Evolutionary conservation across 495 filamentous ascomycete species (phyloP), one percentile per base, ranked within the genome.

Genomic region (Aspergillus haitiensis): DNA sequence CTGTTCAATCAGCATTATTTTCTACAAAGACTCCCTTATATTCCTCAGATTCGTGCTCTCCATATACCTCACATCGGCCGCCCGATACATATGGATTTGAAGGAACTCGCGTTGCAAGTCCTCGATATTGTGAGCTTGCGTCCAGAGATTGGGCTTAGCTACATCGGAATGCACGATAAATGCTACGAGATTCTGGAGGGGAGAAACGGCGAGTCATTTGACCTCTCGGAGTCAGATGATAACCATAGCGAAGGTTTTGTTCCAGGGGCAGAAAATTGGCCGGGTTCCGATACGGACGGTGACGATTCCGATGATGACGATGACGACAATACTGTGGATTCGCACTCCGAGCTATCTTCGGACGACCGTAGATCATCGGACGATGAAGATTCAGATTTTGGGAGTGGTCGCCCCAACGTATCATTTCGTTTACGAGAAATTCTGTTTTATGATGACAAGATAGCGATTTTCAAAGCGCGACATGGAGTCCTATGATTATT

Each of bases 131-230:
- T 96, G 56, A 87, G 88, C 45, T 80, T 97, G 35, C 84, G 92
- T n/a, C 88, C 90, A 0, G 92, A 97, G 60, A 84, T 96, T 31
- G 86, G 88, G 61, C 75, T 97, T 12, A 90, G 86, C 63, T 96
- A 96, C 65, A 77, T 94, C 59, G 93, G 90, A n/a, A 83, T 96
- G 48, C 75, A 80, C 35, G 75, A 71, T 7, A 96, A 95, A 71
- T 97, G 93, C 72, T 97, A 91, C 66, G 92, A 97, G 69, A 89
- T 97, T 50, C 76, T 92, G 8, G 93, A 97, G 70, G 79, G 78
- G 39, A 79, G 78, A 21, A 73, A 73, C 12, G 73, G 81, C 52
- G 79, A 83, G n/a, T 76, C 78, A 49, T 62, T 63, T 0, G 70
- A 72, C 13, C 64, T 64, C 1, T 73, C 75, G 33, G 74, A 72